Evolutionary conservation across 352 stramenopile species (phyloP).

Genomic region (Phytophthora meadii): DNA sequence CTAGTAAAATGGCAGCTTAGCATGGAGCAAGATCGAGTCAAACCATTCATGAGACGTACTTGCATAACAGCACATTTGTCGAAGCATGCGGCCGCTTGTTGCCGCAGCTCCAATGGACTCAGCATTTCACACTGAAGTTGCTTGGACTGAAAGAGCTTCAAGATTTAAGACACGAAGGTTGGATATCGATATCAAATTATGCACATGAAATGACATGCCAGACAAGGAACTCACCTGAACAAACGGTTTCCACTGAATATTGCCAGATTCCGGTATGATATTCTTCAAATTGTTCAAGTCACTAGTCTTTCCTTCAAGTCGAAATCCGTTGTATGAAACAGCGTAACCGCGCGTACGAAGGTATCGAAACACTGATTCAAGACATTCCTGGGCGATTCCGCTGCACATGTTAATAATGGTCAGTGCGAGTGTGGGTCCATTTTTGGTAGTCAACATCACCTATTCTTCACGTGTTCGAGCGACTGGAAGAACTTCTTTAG

Average conservation of each 20-base stretch:
- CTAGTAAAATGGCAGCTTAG: constrained; percentile 11
- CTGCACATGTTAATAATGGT: constrained; percentile 7
- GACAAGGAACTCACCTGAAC: constrained; percentile 21
- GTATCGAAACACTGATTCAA: constrained; percentile 30
- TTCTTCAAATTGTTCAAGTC: constrained; percentile 13
- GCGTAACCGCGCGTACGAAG: constrained; percentile 34
- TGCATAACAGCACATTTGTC: constrained; percentile 43
- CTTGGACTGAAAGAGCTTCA: constrained; percentile 35
- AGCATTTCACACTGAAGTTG: constrained; percentile 43
- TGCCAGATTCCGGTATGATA: constrained; percentile 13
- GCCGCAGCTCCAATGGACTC: constrained; percentile 28
- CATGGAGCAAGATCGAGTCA: not conserved
- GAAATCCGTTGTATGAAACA: constrained; percentile 23
- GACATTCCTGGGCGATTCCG: constrained; percentile 19
- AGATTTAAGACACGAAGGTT: not conserved
- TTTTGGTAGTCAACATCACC: constrained; percentile 16
- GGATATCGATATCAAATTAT: not conserved
- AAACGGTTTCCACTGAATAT: constrained; percentile 33
- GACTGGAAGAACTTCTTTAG: constrained; percentile 61
- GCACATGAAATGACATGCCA: not conserved
- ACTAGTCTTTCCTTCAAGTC: constrained; percentile 18
- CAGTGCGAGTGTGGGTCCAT: not conserved
- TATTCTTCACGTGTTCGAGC: constrained; percentile 50
- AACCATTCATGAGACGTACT: constrained; percentile 21
- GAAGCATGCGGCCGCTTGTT: constrained; percentile 41